Evolutionary conservation across 768 basidiomycete species (phyloP).

Genomic region (Hirschioporus abietinus): DNA sequence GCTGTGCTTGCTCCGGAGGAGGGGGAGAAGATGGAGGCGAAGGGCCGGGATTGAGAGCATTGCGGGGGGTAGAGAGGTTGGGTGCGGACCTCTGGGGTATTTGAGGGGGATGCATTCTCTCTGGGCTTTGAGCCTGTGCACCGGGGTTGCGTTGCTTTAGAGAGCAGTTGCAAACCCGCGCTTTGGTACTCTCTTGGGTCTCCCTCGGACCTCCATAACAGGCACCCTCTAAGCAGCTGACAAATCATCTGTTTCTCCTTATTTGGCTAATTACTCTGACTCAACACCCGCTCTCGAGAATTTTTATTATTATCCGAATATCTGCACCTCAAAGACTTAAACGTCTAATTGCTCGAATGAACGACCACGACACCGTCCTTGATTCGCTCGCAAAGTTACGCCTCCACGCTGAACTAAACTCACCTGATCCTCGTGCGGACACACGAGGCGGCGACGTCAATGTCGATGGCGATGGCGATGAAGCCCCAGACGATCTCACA

Average conservation of each 20-base stretch:
- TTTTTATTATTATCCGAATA: not conserved
- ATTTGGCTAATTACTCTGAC: not conserved
- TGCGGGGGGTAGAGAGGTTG: not conserved
- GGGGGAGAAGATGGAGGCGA: constrained; percentile 7
- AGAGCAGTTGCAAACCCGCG: constrained; percentile 1
- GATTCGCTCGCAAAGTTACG: not conserved
- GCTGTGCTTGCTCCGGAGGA: constrained; percentile 4
- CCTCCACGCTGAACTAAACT: not conserved
- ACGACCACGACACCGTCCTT: not conserved
- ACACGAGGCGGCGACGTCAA: not conserved
- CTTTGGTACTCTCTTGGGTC: constrained; percentile 1
- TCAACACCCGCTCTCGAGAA: not conserved
- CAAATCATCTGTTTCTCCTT: not conserved
- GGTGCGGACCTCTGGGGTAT: not conserved
- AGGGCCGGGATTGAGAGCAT: constrained; percentile 2
- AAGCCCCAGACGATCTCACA: not conserved
- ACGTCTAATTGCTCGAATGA: not conserved
- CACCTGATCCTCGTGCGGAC: constrained; percentile 1
- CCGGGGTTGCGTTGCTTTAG: constrained; percentile 1
- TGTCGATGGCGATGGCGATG: not conserved
- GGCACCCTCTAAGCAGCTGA: not conserved
- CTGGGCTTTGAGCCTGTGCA: constrained; percentile 1
- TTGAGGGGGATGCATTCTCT: constrained; percentile 1
- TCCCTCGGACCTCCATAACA: not conserved
- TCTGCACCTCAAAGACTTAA: not conserved